These are phyloP conservation scores for Aspergillus pseudoterreus DNA, from an alignment of 2,329 filamentous ascomycete genomes.

Conservation along the genomic window DNA sequence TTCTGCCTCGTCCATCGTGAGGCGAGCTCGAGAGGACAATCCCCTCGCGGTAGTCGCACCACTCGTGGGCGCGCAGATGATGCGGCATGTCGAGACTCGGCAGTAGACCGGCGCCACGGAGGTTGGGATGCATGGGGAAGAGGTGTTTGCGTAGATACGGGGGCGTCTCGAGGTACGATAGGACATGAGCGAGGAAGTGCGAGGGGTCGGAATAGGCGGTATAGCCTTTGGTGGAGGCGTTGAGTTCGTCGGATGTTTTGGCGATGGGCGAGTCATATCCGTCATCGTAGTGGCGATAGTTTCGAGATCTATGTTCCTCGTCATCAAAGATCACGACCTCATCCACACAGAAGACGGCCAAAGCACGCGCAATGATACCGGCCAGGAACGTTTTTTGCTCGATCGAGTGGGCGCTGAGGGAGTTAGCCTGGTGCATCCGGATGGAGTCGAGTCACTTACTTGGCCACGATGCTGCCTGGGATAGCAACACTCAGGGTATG, in stretches of 20 bases:
- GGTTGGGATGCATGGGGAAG: slow-evolving; percentile 75
- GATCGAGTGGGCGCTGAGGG: slow-evolving; percentile 62
- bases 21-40: slow-evolving; percentile 50
- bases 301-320: slow-evolving; percentile 35
- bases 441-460: slow-evolving; percentile 48
- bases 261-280: slow-evolving; percentile 32
- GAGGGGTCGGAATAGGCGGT: slow-evolving; percentile 72
- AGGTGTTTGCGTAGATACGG: slow-evolving; percentile 73
- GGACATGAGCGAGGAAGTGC: slow-evolving; percentile 74
- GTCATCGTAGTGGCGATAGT: slow-evolving; percentile 47
- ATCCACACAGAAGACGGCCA: slow-evolving; percentile 79
- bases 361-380: slow-evolving; percentile 73
- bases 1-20: slow-evolving; percentile 23
- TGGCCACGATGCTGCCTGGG: slow-evolving; percentile 72
- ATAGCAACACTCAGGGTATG: slow-evolving; percentile 77
- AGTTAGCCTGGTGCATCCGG: not conserved
- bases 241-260: slow-evolving; percentile 7
- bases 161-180: slow-evolving; percentile 80
- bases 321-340: slow-evolving; percentile 82
- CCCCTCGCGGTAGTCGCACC: slow-evolving; percentile 76
- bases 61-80: slow-evolving; percentile 72
- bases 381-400: slow-evolving; percentile 72
- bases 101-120: slow-evolving; percentile 67
- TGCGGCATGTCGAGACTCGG: slow-evolving; percentile 82
- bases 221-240: slow-evolving; percentile 27